Base-by-base conservation (phyloP, 139 green algal genomes). In the Coccomyxa sp. region DNA sequence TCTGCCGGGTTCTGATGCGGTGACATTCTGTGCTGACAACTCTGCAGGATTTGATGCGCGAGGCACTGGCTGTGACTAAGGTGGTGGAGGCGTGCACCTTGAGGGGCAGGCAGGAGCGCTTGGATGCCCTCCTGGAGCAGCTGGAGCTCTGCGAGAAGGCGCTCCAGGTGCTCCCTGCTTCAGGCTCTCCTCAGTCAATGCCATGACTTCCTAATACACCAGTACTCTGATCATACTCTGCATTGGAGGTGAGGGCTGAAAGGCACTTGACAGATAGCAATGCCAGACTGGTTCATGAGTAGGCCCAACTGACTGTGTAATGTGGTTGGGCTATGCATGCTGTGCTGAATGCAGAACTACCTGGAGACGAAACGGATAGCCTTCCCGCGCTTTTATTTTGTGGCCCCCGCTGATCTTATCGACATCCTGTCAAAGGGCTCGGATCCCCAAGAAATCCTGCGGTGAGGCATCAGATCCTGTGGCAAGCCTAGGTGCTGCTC, bases 381-480 rank as follows among this genome's bases (percentile, higher is more conserved):
- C 16, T 98, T 98, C 82, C 94, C 94, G 0, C 89, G 94, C 16
- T 98, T 98, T 85, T 98, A 98, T 86, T 98, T 98, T 78, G 91
- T 98, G 36, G 87, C 93, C 24, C 89, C 91, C 22, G 91, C 90
- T 18, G 94, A 98, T 82, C 86, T 98, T 83, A 86, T 98, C 80
- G 94, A 98, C 85, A 96, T 98, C 69, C 85, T 98, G 36, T 92
- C 90, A 75, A 96, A 96, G 86, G 94, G 94, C 70, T 90, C 81
- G 73, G 92, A 95, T 82, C 92, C 93, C 1, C 91, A 94, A 78
- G 83, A 91, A 78, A 95, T 97, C 74, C 55, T 82, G 38, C 68
- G 78, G 78, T 82, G 12, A 34, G 36, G 96, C 75, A 40, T 55
- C 44, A 70, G 12, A 10, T 70, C 58, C 16, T 16, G 16, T n/a